Evolutionary conservation across 306 rosid genomes (phyloP), one percentile per base, ranked within the genome.

Genomic region (Trichosanthes truncata): DNA sequence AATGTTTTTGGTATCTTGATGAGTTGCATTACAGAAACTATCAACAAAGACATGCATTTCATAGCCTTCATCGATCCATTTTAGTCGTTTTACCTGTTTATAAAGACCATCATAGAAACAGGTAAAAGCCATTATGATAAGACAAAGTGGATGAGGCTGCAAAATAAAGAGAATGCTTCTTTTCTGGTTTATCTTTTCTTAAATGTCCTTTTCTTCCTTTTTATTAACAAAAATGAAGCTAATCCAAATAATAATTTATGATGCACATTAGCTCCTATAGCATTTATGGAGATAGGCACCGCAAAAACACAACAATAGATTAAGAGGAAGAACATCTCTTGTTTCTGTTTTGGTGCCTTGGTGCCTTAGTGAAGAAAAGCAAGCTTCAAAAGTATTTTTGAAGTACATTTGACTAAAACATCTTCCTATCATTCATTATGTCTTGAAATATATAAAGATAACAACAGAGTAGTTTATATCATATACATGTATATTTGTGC

Each of bases 21-120:
- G 79, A 65, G 80, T 72, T 12, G 79, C 82, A 79, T 69, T 76
- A 78, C 85, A 57, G 48, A 87, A 65, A 71, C 77, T 76, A 33
- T 93, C 97, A 4, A 87, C 84, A 80, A 87, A 91, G 9, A 93
- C 96, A 23, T 83, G 79, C 92, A 93, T 91, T 66, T 89, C 89
- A 68, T 87, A 93, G 60, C 84, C 90, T 80, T 89, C 89, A 57
- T 93, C 96, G 6, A 93, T 89, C 97, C 97, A 93, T 87, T 91
- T 91, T 84, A 91, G 69, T 82, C 91, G 87, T 83, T 88, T 88
- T 20, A 89, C 97, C 97, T 91, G 87, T 35, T 78, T 29, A 75
- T n/a, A 79, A 5, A 73, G 29, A 82, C 36, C 35, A 45, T n/a
- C 78, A 69, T 66, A 43, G 0, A 79, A 73, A 40, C 55, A 25